Conservation (phyloP, 2,329 filamentous ascomycete species). For the Sclerotiophoma versabilis region DNA sequence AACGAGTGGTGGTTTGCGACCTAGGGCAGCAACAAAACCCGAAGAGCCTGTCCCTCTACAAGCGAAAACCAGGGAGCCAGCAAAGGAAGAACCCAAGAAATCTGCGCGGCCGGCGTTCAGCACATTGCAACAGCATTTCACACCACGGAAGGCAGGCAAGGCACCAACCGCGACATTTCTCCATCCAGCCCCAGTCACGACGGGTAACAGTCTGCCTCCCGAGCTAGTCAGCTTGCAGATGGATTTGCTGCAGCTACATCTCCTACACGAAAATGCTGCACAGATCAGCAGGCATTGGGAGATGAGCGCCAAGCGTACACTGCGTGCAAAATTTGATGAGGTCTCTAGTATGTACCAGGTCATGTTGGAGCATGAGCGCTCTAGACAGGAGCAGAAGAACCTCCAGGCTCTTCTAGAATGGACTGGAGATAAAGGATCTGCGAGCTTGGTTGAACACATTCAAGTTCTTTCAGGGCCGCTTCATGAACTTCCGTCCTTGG, state of each 20-base stretch:
- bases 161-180: constrained; percentile 47
- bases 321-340: constrained; percentile 46
- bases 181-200: constrained; percentile 36
- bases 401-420: constrained; percentile 46
- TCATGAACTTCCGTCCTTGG: constrained; percentile 45
- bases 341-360: constrained; percentile 45
- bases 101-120: constrained; percentile 44
- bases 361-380: constrained; percentile 47
- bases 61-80: constrained; percentile 25
- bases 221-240: constrained; percentile 46
- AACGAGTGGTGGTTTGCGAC: constrained; percentile 14
- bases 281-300: constrained; percentile 41
- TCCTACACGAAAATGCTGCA: constrained; percentile 41
- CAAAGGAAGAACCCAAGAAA: constrained; percentile 35
- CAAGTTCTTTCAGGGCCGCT: constrained; percentile 46
- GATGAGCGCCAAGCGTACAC: constrained; percentile 37
- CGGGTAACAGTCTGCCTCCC: constrained; percentile 29
- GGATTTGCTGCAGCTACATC: constrained; percentile 49
- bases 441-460: constrained; percentile 44
- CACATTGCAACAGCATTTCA: constrained; percentile 51
- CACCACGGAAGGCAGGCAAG: constrained; percentile 46
- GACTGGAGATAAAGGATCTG: constrained; percentile 35
- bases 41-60: constrained; percentile 21
- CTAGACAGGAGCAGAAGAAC: constrained; percentile 47
- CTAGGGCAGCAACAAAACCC: constrained; percentile 15